A percentile compares a stretch with the other conserved stretches of the same genome.
phyloP scores from a whole-genome alignment of 1,284 basidiomycete genomes.

The Malassezia dermatis region DNA sequence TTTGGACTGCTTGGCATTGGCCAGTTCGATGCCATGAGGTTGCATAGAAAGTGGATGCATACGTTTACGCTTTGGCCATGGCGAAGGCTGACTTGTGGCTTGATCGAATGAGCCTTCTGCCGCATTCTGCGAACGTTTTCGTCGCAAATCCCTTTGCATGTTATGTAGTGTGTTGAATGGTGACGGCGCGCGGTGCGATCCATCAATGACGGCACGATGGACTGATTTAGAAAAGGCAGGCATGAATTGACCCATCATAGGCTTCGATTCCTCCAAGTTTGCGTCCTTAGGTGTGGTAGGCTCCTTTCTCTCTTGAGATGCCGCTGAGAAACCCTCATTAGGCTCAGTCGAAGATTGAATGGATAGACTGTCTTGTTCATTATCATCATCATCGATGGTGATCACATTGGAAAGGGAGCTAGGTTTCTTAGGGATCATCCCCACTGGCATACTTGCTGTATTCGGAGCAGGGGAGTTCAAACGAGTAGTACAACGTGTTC shows the following conservation, averaged over 20 bases:
- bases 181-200: conserved; percentile 38
- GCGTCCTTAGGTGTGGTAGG: not conserved
- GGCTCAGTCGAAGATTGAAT: not conserved
- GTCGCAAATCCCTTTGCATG: conserved; percentile 31
- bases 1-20: not conserved
- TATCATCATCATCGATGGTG: not conserved
- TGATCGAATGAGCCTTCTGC: conserved; percentile 22
- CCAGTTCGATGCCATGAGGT: not conserved
- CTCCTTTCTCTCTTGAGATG: not conserved
- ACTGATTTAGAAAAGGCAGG: conserved; percentile 37
- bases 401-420: conserved; percentile 9
- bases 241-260: conserved; percentile 42
- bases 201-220: conserved; percentile 46
- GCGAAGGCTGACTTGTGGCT: not conserved
- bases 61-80: conserved; percentile 19
- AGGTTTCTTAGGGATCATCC: not conserved
- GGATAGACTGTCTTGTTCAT: not conserved
- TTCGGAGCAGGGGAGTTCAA: conserved; percentile 1
- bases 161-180: conserved; percentile 33
- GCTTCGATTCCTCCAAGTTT: conserved; percentile 13
- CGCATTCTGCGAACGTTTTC: conserved; percentile 22
- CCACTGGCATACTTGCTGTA: not conserved
- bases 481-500: conserved; percentile 28
- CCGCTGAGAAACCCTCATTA: no score
- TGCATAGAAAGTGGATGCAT: not conserved